Base-by-base conservation (phyloP, 108 stramenopile species). In the Fistulifera solaris region DNA sequence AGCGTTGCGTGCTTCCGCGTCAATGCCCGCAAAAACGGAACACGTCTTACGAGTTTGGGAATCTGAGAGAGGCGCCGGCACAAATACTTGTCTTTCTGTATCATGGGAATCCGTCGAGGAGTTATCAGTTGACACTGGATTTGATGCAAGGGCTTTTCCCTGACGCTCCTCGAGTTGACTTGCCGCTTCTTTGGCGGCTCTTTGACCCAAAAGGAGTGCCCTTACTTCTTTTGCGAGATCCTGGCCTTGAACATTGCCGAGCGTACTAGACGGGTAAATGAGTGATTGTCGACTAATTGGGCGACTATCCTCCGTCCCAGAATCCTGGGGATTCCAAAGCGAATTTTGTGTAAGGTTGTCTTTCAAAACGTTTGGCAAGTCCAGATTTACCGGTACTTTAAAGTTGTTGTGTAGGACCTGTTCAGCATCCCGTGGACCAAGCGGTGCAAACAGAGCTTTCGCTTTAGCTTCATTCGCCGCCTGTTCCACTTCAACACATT, bases 211-310 rank as follows among this genome's bases (percentile, higher is more conserved):
- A 19, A 84, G 61, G 24, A 80, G 75, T 40, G 66, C 65, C 52
- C 77, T 42, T 14, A 85, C 64, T 65, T 85, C 83, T 47, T 62
- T 57, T 15, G 71, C 75, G 40, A 83, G 56, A 54, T 76, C 77
- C 41, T 65, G 48, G 5, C 82, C 82, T 0, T 75, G 69, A 0
- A 83, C 75, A 57, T 79, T 79, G 15, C 66, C 63, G 8, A 83
- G 52, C 6, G 82, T 83, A 28, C 72, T 71, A 2, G 77, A 66
- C 21, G 22, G 50, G 22, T 27, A 12, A 10, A 18, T 18, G 17
- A 46, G 21, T 35, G 8, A 35, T 35, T 3, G 31, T 35, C 31
- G 31, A 35, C 31, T 8, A 11, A 6, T 6, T 5, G 44, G 7
- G 4, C 16, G 4, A 4, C 11, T 6, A 19, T 17, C 44, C 21